phyloP scores from a whole-genome alignment of 192 early-diverging fungal species.

The Dissophora ornata region DNA sequence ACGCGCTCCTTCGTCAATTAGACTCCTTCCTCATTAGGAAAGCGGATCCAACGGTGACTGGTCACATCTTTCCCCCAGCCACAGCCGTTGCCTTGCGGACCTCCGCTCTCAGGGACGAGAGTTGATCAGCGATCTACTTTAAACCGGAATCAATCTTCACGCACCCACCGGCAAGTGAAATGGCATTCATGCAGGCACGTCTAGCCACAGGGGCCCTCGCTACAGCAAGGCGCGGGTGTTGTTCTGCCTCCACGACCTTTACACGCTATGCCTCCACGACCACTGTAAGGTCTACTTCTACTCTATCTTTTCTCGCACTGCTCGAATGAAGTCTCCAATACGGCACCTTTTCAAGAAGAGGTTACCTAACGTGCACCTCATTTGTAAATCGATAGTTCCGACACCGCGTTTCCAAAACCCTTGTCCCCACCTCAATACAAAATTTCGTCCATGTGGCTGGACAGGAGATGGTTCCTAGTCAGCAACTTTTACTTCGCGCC shows the following conservation, averaged over 20 bases:
- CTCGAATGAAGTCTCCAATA: no score
- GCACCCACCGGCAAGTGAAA: not conserved
- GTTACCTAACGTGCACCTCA: no score
- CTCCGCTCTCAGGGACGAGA: no score
- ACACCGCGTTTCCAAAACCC: slow-evolving; percentile 36
- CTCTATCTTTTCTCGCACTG: not conserved
- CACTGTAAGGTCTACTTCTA: slow-evolving; percentile 16
- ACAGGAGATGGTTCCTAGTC: slow-evolving; percentile 59
- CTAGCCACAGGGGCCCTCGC: not conserved
- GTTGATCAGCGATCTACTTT: no score
- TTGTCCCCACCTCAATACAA: slow-evolving; percentile 47
- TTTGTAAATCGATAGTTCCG: slow-evolving; percentile 21
- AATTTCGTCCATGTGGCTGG: slow-evolving; percentile 49
- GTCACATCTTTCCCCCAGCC: no score
- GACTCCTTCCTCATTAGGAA: no score
- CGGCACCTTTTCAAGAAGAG: no score
- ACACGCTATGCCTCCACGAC: not conserved
- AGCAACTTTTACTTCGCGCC: slow-evolving; percentile 69
- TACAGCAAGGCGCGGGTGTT: not conserved
- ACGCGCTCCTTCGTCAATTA: no score
- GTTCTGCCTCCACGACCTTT: not conserved
- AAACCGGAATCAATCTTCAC: not conserved
- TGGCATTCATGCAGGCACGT: slow-evolving; percentile 11
- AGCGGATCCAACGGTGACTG: no score
- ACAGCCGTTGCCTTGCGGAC: no score